Evolutionary conservation across 345 rosid species (phyloP).

Genomic region (Brassica juncea): DNA sequence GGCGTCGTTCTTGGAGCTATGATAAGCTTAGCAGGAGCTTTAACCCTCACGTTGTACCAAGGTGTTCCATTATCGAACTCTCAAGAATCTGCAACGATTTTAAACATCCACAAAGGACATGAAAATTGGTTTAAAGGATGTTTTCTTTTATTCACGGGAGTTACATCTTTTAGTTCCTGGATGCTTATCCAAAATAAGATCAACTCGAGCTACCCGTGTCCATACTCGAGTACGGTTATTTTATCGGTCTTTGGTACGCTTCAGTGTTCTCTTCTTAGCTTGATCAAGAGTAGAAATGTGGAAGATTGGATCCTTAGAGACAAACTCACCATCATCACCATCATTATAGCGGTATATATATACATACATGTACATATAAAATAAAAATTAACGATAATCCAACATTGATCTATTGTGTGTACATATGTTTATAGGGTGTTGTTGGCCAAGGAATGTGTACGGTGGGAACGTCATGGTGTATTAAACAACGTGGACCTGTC

Average conservation of each 20-base stretch:
- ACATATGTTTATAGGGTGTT: slow-evolving; percentile 26
- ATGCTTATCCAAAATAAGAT: slow-evolving; percentile 57
- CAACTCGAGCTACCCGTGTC: slow-evolving; percentile 52
- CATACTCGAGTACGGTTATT: slow-evolving; percentile 63
- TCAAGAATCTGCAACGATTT: neutral
- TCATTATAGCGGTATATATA: slow-evolving; percentile 47
- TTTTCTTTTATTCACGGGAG: slow-evolving; percentile 39
- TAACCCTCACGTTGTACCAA: slow-evolving; percentile 52
- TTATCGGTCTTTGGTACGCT: slow-evolving; percentile 56
- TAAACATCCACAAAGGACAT: slow-evolving; percentile 33
- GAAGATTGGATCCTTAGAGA: slow-evolving; percentile 52
- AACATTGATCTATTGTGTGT: slow-evolving; percentile 1
- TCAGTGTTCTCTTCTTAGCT: slow-evolving; percentile 52
- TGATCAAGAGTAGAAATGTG: slow-evolving; percentile 40
- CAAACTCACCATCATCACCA: slow-evolving; percentile 44
- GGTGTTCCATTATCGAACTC: slow-evolving; percentile 44
- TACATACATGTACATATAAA: slow-evolving; percentile 12
- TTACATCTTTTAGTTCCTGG: slow-evolving; percentile 50
- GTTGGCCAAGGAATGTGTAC: slow-evolving; percentile 48
- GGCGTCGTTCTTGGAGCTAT: slow-evolving; percentile 53
- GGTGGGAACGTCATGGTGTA: slow-evolving; percentile 51
- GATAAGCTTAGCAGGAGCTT: slow-evolving; percentile 54
- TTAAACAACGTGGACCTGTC: slow-evolving; percentile 50
- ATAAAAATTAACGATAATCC: neutral
- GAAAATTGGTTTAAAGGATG: slow-evolving; percentile 55